Conservation (phyloP, 2,329 filamentous ascomycete genomes). For the Aspergillus sergii region DNA sequence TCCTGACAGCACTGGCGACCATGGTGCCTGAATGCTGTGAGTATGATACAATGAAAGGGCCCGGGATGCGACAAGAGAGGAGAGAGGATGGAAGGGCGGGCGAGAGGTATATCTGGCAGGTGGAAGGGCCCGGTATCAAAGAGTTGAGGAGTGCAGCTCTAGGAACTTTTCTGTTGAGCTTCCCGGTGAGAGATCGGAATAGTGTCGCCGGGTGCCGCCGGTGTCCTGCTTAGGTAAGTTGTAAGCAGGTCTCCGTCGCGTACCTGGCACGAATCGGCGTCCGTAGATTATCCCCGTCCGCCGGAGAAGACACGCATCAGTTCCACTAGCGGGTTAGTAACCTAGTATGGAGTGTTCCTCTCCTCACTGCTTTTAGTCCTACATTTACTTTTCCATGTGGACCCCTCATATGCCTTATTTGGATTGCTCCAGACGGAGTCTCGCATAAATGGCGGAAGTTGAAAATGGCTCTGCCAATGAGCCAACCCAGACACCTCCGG, state of each 20-base stretch:
- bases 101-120: conserved; percentile 24
- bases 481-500: conserved; percentile 30
- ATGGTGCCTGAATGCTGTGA: conserved; percentile 48
- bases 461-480: conserved; percentile 38
- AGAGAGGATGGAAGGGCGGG: conserved; percentile 21
- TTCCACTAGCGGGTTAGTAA: conserved; percentile 13
- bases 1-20: conserved; percentile 55
- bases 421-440: conserved; percentile 37
- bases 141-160: conserved; percentile 30
- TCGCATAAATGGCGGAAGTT: conserved; percentile 46
- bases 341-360: conserved; percentile 8
- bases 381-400: conserved; percentile 31
- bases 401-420: conserved; percentile 27
- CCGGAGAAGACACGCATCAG: conserved; percentile 35
- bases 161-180: conserved; percentile 48
- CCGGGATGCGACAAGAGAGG: conserved; percentile 26
- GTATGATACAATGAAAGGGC: conserved; percentile 24
- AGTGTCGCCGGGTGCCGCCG: conserved; percentile 28
- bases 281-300: conserved; percentile 28
- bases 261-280: conserved; percentile 17
- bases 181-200: conserved; percentile 42
- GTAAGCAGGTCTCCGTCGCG: conserved; percentile 11
- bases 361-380: conserved; percentile 22
- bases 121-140: conserved; percentile 32
- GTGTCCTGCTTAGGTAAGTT: conserved; percentile 25